Base-by-base conservation (phyloP, 129 eudicot genomes). In the Arctium lappa region DNA sequence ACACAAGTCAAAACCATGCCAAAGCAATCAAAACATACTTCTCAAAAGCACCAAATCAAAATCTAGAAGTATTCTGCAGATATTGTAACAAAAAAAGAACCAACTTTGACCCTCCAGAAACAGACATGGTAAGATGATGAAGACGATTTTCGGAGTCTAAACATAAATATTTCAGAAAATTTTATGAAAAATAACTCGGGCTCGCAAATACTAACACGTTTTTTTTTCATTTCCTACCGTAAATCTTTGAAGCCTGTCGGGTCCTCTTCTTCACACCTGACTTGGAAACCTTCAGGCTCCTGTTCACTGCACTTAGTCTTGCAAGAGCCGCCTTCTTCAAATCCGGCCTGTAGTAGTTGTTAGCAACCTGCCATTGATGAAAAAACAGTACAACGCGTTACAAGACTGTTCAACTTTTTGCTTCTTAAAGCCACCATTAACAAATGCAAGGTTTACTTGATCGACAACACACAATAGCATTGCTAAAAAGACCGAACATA, bases 261-360 rank as follows among this genome's bases (percentile, higher is more conserved):
- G 89, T 95, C 94, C 86, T 95, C 98, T 92, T 95, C 97, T 95
- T 95, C 74, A 85, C 93, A 72, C 98, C 98, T 3, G 99, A 95
- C 78, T 95, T 95, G 70, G 99, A 75, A 74, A 95, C 99, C 87
- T 88, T 93, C 32, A 93, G 94, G 93, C 99, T 95, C 91, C 93
- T 91, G 90, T 84, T 85, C 69, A 95, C 97, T 27, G 80, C 97
- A 69, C 97, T 93, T 84, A 95, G 80, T 80, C 99, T 88, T 36
- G 99, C 99, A 82, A 95, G 99, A 32, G 99, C 97, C 11, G 97
- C 99, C 84, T 91, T 85, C 95, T 93, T 95, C 91, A 95, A 80
- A 86, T 95, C 99, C 33, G 99, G 93, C 88, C 99, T 93, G 87
- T 95, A 95, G 85, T 88, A 76, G 91, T 95, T 95, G 80, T 88